A percentile compares a stretch with the other conserved stretches of the same genome.
Conservation (phyloP, 2,329 filamentous ascomycete species). For the Exophiala dermatitidis region DNA sequence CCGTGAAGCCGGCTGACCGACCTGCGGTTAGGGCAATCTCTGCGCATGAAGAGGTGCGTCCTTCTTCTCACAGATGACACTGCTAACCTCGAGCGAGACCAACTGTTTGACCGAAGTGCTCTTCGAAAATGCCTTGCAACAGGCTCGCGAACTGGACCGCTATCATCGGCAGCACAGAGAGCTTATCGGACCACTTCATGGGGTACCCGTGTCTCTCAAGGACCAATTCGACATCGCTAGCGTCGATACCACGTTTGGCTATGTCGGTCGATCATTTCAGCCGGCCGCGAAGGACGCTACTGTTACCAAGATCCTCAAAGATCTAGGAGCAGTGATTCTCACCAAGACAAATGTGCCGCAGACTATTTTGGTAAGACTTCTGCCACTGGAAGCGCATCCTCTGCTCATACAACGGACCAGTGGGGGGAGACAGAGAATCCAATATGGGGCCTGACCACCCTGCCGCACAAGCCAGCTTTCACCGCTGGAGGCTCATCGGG, state of each 20-base stretch:
- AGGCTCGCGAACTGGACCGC: too few species aligned
- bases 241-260: conserved; percentile 52
- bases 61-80: too few species aligned
- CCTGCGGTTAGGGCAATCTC: too few species aligned
- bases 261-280: conserved; percentile 31
- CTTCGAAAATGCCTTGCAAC: too few species aligned
- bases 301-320: conserved; percentile 44
- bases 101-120: too few species aligned
- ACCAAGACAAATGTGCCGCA: conserved; percentile 48
- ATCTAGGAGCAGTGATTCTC: conserved; percentile 47
- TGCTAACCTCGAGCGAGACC: too few species aligned
- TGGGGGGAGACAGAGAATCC: conserved; percentile 51
- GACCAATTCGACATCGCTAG: conserved; percentile 57
- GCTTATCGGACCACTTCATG: conserved; percentile 45
- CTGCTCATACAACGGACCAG: conserved; percentile 35
- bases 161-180: too few species aligned
- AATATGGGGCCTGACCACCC: conserved; percentile 45
- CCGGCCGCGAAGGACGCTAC: conserved; percentile 46
- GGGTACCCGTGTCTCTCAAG: conserved; percentile 51
- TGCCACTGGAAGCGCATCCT: conserved; percentile 34
- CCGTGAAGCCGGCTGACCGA: too few species aligned
- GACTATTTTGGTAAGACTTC: conserved; percentile 44
- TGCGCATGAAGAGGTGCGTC: too few species aligned
- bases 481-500: conserved; percentile 46
- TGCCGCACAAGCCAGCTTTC: conserved; percentile 38